Conservation (phyloP, 768 basidiomycete species). For the Russula vinacea region DNA sequence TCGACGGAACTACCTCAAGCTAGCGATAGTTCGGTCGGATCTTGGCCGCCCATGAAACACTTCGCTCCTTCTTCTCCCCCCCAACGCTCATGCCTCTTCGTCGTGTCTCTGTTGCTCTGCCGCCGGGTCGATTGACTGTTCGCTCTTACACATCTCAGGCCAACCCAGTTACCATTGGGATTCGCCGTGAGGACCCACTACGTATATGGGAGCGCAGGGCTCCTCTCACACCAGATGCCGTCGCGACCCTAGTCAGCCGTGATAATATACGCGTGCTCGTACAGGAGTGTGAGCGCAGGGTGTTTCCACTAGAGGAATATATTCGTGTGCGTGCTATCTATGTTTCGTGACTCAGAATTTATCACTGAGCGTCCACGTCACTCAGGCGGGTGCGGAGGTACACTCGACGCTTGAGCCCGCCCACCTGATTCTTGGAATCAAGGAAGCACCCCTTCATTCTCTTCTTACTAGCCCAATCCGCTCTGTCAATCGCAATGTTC, state of each 20-base stretch:
- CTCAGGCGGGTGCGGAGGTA: slow-evolving; percentile 74
- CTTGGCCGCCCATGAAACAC: not conserved
- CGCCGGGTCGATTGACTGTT: not conserved
- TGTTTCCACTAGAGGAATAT: slow-evolving; percentile 65
- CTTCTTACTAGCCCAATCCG: slow-evolving; percentile 48
- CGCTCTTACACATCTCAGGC: slow-evolving; percentile 12
- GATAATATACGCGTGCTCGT: slow-evolving; percentile 66
- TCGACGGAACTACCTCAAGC: not conserved
- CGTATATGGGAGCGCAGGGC: slow-evolving; percentile 86
- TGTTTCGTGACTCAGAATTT: slow-evolving; percentile 4
- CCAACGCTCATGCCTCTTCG: slow-evolving; percentile 21
- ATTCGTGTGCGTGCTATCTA: slow-evolving; percentile 48
- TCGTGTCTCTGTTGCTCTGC: slow-evolving; percentile 16
- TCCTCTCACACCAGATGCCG: slow-evolving; percentile 75
- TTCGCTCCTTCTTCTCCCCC: not conserved
- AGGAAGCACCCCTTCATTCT: slow-evolving; percentile 72
- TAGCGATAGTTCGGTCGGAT: not conserved
- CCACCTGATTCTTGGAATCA: slow-evolving; percentile 83
- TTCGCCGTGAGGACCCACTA: slow-evolving; percentile 72
- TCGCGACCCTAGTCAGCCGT: slow-evolving; percentile 54
- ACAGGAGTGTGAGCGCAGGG: slow-evolving; percentile 70
- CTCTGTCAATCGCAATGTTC: slow-evolving; percentile 30
- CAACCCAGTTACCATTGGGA: slow-evolving; percentile 45
- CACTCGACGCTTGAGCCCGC: slow-evolving; percentile 55
- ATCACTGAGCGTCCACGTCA: not conserved